phyloP scores from a whole-genome alignment of 257 asterid species.

The Capsicum rhomboideum region DNA sequence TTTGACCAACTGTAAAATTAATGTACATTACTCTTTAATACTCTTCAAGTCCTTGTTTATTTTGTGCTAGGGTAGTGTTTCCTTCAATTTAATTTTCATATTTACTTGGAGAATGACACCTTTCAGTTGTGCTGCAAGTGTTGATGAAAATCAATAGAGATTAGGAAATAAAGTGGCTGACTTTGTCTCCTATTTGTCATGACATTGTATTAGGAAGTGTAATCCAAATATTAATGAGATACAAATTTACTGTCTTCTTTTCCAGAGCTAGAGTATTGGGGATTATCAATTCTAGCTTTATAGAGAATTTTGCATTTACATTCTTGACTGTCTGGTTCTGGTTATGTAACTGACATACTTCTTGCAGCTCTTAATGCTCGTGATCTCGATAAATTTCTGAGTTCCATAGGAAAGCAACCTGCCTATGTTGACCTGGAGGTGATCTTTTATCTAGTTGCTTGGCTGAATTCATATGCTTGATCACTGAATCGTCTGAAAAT shows the following conservation, averaged over 20 bases:
- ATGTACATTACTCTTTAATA: neutral
- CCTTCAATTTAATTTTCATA: too few relatives aligned
- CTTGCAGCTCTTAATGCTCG: constrained; percentile 54
- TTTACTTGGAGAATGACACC: neutral
- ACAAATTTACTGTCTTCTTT: neutral
- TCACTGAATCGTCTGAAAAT: neutral
- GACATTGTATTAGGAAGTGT: neutral
- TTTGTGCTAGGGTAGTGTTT: neutral
- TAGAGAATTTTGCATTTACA: neutral
- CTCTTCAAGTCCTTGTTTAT: neutral
- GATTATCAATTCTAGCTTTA: neutral
- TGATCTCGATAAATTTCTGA: constrained; percentile 77
- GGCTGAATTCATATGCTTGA: neutral
- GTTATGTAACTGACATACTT: constrained; percentile 2
- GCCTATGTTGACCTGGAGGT: constrained; percentile 93
- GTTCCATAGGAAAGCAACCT: constrained; percentile 61
- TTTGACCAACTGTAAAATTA: neutral
- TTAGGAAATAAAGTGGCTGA: neutral
- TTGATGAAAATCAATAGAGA: neutral
- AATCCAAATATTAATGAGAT: neutral
- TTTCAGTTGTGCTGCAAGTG: neutral
- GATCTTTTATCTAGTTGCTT: constrained; percentile 12
- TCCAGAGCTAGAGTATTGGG: neutral
- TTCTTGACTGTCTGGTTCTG: neutral
- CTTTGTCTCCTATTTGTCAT: neutral